A percentile compares a stretch with the other conserved stretches of the same genome.
phyloP scores from a whole-genome alignment of 768 basidiomycete species.

The Hericium coralloides region DNA sequence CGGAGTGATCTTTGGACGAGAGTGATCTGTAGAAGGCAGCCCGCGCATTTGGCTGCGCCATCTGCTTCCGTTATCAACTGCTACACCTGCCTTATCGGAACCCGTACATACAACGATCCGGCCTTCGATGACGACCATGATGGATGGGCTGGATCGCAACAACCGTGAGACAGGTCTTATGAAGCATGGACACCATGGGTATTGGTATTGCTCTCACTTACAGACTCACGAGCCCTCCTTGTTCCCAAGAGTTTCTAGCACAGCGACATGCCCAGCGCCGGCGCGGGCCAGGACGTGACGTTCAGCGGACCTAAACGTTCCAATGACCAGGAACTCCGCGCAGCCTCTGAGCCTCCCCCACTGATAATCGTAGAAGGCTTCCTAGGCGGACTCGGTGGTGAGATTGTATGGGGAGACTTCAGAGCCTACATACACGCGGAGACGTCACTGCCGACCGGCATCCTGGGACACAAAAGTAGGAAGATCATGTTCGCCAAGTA shows the following conservation, averaged over 20 bases:
- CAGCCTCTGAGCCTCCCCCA: conserved; percentile 16
- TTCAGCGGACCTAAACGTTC: no score
- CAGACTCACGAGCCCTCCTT: no score
- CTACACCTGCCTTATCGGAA: neutral
- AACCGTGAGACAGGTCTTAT: no score
- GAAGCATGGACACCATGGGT: no score
- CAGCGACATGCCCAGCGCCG: no score
- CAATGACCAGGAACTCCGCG: no score
- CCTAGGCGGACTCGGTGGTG: conserved; percentile 25
- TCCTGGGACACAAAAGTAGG: conserved; percentile 9
- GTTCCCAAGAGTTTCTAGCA: no score
- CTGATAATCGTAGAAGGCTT: conserved; percentile 43
- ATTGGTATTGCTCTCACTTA: no score
- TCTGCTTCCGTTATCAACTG: neutral
- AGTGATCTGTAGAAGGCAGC: no score
- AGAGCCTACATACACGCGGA: conserved; percentile 23
- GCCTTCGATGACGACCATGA: neutral
- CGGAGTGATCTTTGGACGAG: no score
- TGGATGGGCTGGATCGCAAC: no score
- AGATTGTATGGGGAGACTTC: conserved; percentile 33
- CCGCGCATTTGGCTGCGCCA: neutral
- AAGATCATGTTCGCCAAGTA: conserved; percentile 24
- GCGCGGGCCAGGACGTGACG: no score
- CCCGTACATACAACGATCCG: neutral
- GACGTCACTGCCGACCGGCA: neutral